Base-by-base conservation (phyloP, 139 green algal species). In the Astrephomene gubernaculifera region DNA sequence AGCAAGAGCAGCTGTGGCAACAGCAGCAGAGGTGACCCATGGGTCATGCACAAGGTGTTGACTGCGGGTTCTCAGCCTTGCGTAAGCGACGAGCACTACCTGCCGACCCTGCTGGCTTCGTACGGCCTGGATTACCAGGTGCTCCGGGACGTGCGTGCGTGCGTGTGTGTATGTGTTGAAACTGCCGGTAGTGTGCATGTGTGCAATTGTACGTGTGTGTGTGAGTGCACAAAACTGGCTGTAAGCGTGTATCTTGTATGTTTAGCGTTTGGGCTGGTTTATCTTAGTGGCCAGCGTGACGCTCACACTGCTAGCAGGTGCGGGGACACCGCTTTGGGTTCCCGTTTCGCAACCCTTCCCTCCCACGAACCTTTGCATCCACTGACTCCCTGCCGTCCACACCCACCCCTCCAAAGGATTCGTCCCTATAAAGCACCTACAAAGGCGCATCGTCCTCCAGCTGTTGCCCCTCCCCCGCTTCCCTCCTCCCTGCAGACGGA, bases 1-100 rank as follows among this genome's bases (percentile, higher is more conserved):
- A n/a, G n/a, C n/a, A n/a, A n/a, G n/a, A n/a, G n/a, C n/a, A n/a
- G n/a, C n/a, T n/a, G n/a, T n/a, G n/a, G n/a, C n/a, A n/a, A n/a
- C n/a, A n/a, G n/a, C n/a, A n/a, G n/a, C n/a, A n/a, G n/a, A n/a
- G n/a, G n/a, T n/a, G 70, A 78, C 43, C 70, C 70, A 25, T 63
- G 70, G 70, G 43, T 61, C 70, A 27, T 80, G 49, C 71, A 80
- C 10, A 45, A 49, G 21, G 44, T 22, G 52, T 49, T 85, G 6
- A 63, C 70, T 4, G 29, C 60, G 33, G 60, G 57, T n/a, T 53
- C 72, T 2, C 83, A 75, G 54, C 60, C 86, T 2, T 81, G 87
- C 27, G 83, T 91, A 10, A 82, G 85, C 33, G 89, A 92, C 78
- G 81, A 90, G 73, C 89, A 92, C 45, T 84, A 74, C 87, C 76